Conservation (phyloP, 768 basidiomycete species). For the Pleurotus salmoneostramineus region DNA sequence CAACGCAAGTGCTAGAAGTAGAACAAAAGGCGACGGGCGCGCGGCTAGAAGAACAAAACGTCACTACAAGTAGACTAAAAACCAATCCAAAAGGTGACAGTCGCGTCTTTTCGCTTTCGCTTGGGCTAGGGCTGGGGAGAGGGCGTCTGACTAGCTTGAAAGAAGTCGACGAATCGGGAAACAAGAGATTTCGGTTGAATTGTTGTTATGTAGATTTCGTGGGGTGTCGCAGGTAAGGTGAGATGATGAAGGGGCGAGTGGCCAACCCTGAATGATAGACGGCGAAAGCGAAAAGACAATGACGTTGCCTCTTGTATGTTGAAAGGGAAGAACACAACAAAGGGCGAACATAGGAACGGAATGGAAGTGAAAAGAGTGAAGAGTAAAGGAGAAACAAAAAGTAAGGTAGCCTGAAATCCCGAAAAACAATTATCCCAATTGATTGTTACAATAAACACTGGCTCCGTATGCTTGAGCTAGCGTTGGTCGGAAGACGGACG, state of each 20-base stretch:
- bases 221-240: background rate
- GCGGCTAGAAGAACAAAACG: background rate
- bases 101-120: background rate
- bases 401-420: background rate
- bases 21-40: constrained; percentile 15
- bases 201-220: background rate
- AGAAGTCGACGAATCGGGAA: constrained; percentile 1
- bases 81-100: background rate
- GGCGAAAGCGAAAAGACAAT: background rate
- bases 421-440: background rate
- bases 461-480: background rate
- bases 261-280: background rate
- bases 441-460: background rate
- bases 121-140: background rate
- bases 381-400: background rate
- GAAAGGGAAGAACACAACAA: too few relatives aligned
- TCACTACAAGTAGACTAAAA: background rate
- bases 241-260: background rate
- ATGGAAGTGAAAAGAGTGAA: background rate
- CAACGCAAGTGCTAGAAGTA: constrained; percentile 19
- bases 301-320: background rate
- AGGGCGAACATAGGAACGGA: background rate
- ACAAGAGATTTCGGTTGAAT: background rate
- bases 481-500: background rate
- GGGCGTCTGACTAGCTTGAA: background rate